Evolutionary conservation across 2,329 filamentous ascomycete species (phyloP).

Genomic region (Cercospora canescens): DNA sequence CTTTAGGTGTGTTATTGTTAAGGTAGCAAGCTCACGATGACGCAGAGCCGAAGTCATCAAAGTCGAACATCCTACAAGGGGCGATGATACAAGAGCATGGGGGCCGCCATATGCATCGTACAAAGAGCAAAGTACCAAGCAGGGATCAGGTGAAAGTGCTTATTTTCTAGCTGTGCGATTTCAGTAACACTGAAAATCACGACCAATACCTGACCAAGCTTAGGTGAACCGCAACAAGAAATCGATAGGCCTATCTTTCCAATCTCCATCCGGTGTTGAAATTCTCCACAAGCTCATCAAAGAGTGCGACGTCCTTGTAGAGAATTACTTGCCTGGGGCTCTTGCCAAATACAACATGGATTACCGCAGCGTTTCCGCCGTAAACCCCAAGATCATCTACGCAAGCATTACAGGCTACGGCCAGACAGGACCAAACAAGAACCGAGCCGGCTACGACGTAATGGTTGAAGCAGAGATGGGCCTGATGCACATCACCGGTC

Average conservation of each 20-base stretch:
- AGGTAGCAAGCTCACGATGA: conserved; percentile 12
- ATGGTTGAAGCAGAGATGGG: conserved; percentile 99
- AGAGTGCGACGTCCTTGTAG: conserved; percentile 88
- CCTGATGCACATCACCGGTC: conserved; percentile 96
- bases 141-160: conserved; percentile 83
- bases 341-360: conserved; percentile 91
- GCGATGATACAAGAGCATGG: conserved; percentile 95
- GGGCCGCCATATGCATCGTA: conserved; percentile 91
- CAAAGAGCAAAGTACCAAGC: conserved; percentile 48
- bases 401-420: conserved; percentile 97
- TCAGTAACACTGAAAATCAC: background rate
- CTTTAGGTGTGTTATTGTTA: conserved; percentile 33
- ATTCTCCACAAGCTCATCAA: conserved; percentile 83
- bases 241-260: conserved; percentile 87
- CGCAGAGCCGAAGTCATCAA: conserved; percentile 92
- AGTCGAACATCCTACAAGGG: conserved; percentile 86
- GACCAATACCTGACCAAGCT: background rate
- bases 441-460: conserved; percentile 92
- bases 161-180: conserved; percentile 81
- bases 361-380: conserved; percentile 73
- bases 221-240: conserved; percentile 98
- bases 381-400: conserved; percentile 88
- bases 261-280: conserved; percentile 76
- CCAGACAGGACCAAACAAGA: conserved; percentile 86
- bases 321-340: conserved; percentile 91